Evolutionary conservation across 2,329 filamentous ascomycete species (phyloP).

Genomic region (Tolypocladium ovalisporum): DNA sequence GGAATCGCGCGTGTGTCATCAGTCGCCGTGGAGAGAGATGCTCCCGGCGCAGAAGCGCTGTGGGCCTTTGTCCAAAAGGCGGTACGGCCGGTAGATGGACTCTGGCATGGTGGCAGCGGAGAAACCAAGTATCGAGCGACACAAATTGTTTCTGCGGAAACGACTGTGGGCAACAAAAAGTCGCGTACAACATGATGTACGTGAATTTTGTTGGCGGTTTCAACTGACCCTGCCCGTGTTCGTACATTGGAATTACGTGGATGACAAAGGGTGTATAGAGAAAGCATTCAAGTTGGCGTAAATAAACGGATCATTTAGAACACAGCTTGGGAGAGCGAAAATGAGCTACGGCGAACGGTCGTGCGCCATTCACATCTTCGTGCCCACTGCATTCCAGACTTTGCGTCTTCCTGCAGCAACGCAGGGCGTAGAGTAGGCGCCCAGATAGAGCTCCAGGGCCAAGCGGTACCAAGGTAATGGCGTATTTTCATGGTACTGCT

Average conservation of each 20-base stretch:
- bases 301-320: neutral
- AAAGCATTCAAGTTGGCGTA: no score
- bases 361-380: neutral
- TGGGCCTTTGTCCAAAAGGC: conserved; percentile 42
- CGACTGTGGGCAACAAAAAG: conserved; percentile 21
- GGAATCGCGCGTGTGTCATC: conserved; percentile 55
- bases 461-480: neutral
- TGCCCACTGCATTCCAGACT: neutral
- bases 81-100: conserved; percentile 39
- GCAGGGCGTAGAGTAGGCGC: neutral
- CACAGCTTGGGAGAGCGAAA: no score
- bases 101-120: conserved; percentile 34
- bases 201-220: neutral
- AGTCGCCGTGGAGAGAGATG: conserved; percentile 44
- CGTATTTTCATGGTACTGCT: neutral
- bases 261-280: neutral
- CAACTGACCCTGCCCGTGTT: neutral
- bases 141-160: conserved; percentile 23
- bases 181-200: neutral
- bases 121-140: conserved; percentile 17
- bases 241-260: neutral
- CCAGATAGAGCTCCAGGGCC: neutral
- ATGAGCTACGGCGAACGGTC: no score
- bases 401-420: neutral
- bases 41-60: conserved; percentile 46